Evolutionary conservation across 805 yeast species (phyloP), one percentile per base, ranked within the genome.

Genomic region (Maudiozyma serrabonitensis): DNA sequence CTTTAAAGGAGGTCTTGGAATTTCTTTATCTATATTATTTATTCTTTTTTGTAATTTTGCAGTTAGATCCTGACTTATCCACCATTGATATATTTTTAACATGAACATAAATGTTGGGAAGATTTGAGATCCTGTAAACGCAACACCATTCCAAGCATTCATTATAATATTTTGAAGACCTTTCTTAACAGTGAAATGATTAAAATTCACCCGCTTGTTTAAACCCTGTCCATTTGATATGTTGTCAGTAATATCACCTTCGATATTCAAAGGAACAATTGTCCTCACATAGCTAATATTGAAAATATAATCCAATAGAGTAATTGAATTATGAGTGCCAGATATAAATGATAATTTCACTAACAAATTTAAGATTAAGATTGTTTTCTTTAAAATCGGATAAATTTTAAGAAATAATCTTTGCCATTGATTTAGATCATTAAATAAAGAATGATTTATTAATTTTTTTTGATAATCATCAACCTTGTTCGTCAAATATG

Each of bases 1-100:
- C 25, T 26, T 38, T 5, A 39, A 12, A 13, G 55, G 52, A 12
- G 62, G 58, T 46, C 53, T 53, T 15, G 63, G 59, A 15, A 80
- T 66, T 2, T 71, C 70, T 46, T 67, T 68, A 44, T 79, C 81
- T 26, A 78, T 61, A 11, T 65, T 62, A 49, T 73, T 71, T 46
- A 70, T 70, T 44, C 72, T 74, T 50, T 75, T 76, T 23, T 78
- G 73, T 51, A 84, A 59, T 59, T 78, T 77, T 4, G 76, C 66
- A 3, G 87, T 80, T 60, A 87, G 77, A 52, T 84, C 87, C 15
- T 89, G 80, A 25, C 85, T 77, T 52, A 81, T 80, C 95, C 95
- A 90, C 96, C 97, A 90, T 64, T 90, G 97, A 35, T 88, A 72
- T 57, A 90, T 87, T 67, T 88, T 87, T 52, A 90, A 72, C 23